These are phyloP conservation scores for Royoungia palumana DNA, from an alignment of 768 basidiomycete genomes.

Conservation along the genomic window DNA sequence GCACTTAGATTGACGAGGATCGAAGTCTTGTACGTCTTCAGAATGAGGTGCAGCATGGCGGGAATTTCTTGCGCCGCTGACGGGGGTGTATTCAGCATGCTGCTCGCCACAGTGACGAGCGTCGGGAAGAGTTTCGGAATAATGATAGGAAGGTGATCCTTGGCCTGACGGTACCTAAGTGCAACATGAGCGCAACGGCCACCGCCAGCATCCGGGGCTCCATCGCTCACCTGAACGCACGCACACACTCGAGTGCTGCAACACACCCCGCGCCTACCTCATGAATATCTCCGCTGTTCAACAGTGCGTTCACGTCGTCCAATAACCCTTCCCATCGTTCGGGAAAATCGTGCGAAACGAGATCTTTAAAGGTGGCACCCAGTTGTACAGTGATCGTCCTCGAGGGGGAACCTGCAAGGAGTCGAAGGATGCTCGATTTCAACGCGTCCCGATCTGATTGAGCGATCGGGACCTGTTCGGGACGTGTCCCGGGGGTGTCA, in stretches of 20 bases:
- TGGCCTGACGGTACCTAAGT: constrained; percentile 66
- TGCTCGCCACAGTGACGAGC: constrained; percentile 68
- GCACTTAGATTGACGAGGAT: constrained; percentile 68
- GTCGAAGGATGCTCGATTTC: constrained; percentile 60
- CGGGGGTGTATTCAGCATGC: constrained; percentile 64
- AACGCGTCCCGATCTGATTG: constrained; percentile 71
- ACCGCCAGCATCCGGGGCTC: no score
- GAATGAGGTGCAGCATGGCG: constrained; percentile 77
- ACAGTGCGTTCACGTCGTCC: constrained; percentile 61
- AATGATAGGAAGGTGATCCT: constrained; percentile 56
- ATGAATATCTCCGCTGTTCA: constrained; percentile 59
- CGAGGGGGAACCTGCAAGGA: constrained; percentile 66
- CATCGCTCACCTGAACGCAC: constrained; percentile 43
- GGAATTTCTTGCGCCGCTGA: constrained; percentile 67
- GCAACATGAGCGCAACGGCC: constrained; percentile 35
- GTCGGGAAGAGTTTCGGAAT: constrained; percentile 67
- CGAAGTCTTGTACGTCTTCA: constrained; percentile 83
- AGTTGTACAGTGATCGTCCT: constrained; percentile 73
- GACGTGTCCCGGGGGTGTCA: constrained; percentile 41
- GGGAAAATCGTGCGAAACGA: constrained; percentile 77
- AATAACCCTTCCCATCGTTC: constrained; percentile 68
- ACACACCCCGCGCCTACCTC: constrained; percentile 82
- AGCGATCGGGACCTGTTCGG: constrained; percentile 62
- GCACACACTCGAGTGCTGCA: constrained; percentile 71
- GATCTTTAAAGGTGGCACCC: constrained; percentile 64